A percentile compares a stretch with the other conserved stretches of the same genome.
Evolutionary conservation across 257 asterid species (phyloP).

Genomic region (Capsicum chinense): DNA sequence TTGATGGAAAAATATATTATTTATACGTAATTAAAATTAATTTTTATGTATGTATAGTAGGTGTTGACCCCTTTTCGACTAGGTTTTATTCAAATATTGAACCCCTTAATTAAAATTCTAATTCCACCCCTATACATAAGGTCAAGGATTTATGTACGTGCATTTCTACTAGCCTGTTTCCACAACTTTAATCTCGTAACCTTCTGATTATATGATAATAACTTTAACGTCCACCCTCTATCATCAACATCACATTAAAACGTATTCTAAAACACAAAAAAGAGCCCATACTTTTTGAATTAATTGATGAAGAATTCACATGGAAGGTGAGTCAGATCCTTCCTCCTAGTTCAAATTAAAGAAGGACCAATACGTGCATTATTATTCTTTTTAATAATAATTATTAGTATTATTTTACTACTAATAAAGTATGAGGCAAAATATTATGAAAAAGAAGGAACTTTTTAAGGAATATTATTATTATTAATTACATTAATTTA

Average conservation of each 20-base stretch:
- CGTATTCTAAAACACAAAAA: not conserved
- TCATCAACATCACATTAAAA: not conserved
- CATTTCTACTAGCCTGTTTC: too few species aligned
- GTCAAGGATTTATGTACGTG: too few species aligned
- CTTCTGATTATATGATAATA: too few species aligned
- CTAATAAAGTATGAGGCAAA: not conserved
- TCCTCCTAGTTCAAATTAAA: not conserved
- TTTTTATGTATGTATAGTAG: too few species aligned
- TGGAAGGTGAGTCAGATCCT: not conserved
- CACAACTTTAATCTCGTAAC: too few species aligned
- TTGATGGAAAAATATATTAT: too few species aligned
- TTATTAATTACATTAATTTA: not conserved
- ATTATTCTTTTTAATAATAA: not conserved
- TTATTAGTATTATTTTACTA: not conserved
- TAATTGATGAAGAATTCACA: conserved; percentile 5
- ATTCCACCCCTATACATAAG: too few species aligned
- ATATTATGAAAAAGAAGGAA: not conserved
- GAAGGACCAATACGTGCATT: not conserved
- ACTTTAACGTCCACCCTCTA: too few species aligned
- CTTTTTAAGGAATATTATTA: conserved; percentile 15
- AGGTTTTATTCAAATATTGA: too few species aligned
- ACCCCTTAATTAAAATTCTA: too few species aligned
- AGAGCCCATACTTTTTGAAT: not conserved
- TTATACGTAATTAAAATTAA: too few species aligned
- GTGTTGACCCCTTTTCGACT: too few species aligned